phyloP scores from a whole-genome alignment of 805 yeast species.

The Teunomyces gatunensis region DNA sequence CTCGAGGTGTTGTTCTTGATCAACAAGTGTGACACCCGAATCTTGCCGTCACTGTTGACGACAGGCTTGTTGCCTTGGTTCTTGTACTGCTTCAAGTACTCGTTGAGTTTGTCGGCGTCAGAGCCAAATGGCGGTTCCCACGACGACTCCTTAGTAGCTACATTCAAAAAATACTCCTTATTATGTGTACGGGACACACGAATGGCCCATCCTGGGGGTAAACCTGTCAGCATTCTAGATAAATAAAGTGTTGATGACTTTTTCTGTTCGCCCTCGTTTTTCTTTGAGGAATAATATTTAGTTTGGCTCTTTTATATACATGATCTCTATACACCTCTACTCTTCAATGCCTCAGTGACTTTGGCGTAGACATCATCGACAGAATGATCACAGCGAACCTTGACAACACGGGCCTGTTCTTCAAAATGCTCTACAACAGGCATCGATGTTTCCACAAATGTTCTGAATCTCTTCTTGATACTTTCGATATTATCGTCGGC shows the following conservation, averaged over 20 bases:
- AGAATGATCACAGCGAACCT: slow-evolving; percentile 73
- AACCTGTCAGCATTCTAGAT: slow-evolving; percentile 52
- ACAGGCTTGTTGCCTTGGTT: slow-evolving; percentile 45
- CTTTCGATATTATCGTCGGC: slow-evolving; percentile 90
- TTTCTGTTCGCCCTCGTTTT: not conserved
- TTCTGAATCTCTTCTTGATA: slow-evolving; percentile 82
- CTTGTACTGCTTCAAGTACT: slow-evolving; percentile 47
- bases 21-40: slow-evolving; percentile 78
- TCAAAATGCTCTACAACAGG: slow-evolving; percentile 89
- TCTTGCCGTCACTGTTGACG: slow-evolving; percentile 47
- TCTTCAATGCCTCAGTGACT: slow-evolving; percentile 63
- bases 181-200: slow-evolving; percentile 75
- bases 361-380: slow-evolving; percentile 73
- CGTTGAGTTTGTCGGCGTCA: slow-evolving; percentile 55
- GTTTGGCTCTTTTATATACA: not conserved
- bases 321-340: slow-evolving; percentile 25
- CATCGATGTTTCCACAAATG: slow-evolving; percentile 84
- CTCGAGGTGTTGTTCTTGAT: slow-evolving; percentile 82
- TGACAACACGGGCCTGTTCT: slow-evolving; percentile 70
- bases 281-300: not conserved
- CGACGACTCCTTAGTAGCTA: slow-evolving; percentile 64
- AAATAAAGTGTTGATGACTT: not conserved
- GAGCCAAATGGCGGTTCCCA: slow-evolving; percentile 94
- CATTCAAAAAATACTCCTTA: slow-evolving; percentile 79
- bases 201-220: slow-evolving; percentile 84